Percentiles rank a stretch among this genome's conserved stretches.
Evolutionary conservation across 495 filamentous ascomycete genomes (phyloP).

Genomic region (Xylaria bambusicola): DNA sequence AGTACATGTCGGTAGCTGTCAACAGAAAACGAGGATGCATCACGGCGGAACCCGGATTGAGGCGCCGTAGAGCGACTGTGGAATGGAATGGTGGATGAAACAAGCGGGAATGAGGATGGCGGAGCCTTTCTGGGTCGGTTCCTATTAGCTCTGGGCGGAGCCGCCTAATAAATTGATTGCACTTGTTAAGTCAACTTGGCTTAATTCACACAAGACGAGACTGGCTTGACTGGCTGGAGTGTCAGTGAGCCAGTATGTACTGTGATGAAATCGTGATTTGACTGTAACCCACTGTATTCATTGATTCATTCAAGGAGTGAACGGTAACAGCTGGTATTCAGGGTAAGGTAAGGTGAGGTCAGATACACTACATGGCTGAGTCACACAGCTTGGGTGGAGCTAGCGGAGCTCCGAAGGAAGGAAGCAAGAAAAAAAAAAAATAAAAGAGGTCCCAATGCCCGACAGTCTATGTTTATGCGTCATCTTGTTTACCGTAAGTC

Average conservation of each 20-base stretch:
- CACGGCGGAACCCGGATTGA: constrained; percentile 7
- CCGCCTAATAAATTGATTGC: not conserved
- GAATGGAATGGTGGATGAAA: constrained; percentile 21
- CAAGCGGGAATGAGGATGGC: constrained; percentile 16
- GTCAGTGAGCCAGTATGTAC: not conserved
- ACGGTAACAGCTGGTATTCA: not conserved
- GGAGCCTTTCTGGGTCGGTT: constrained; percentile 10
- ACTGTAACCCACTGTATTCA: not conserved
- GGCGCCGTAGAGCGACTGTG: constrained; percentile 3
- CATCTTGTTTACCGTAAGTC: constrained; percentile 3
- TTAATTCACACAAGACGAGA: not conserved
- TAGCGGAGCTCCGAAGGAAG: constrained; percentile 9
- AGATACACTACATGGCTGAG: constrained; percentile 10
- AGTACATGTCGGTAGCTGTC: not conserved
- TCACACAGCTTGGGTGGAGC: constrained; percentile 11
- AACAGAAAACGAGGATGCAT: constrained; percentile 5
- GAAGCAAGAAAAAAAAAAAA: no score
- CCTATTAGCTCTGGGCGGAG: constrained; percentile 12
- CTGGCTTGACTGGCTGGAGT: not conserved
- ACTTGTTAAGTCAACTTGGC: no score
- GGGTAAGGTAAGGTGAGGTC: not conserved
- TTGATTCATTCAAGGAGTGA: no score
- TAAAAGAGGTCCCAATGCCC: not conserved
- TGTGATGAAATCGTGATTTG: not conserved
- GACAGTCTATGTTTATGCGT: not conserved